Conservation (phyloP, 2,329 filamentous ascomycete species). For the Xylariomycetidae sp. region DNA sequence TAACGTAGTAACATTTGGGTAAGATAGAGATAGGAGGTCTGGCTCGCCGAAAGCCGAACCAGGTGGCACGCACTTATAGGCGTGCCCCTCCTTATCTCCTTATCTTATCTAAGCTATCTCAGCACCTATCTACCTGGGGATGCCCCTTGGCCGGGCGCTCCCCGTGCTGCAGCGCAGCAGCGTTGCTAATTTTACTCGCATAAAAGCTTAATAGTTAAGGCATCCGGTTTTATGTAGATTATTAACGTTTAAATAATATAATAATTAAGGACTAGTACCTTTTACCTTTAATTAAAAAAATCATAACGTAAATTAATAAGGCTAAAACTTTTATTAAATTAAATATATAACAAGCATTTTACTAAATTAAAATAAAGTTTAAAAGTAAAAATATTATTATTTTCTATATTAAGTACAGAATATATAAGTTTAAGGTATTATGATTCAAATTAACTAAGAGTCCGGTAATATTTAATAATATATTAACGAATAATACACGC, state of each 20-base stretch:
- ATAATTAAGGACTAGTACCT: background rate
- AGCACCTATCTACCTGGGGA: too few species aligned
- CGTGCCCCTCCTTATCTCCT: too few species aligned
- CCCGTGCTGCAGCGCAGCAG: too few species aligned
- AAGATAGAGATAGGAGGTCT: too few species aligned
- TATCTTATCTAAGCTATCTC: too few species aligned
- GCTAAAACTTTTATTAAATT: background rate
- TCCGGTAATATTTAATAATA: background rate
- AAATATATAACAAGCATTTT: constrained; percentile 1
- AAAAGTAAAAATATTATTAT: background rate
- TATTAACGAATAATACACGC: background rate
- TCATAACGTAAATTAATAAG: background rate
- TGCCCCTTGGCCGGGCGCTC: too few species aligned
- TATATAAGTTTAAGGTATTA: background rate
- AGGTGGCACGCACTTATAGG: too few species aligned
- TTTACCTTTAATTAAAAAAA: constrained; percentile 1
- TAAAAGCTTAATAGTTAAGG: background rate
- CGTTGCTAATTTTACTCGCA: background rate
- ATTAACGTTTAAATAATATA: background rate
- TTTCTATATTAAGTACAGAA: background rate
- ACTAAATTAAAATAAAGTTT: background rate
- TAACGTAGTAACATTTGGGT: too few species aligned
- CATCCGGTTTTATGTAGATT: background rate
- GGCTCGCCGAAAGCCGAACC: too few species aligned
- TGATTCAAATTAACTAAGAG: background rate